phyloP scores from a whole-genome alignment of 148 eudicot genomes.

The Chenopodium suecicum region DNA sequence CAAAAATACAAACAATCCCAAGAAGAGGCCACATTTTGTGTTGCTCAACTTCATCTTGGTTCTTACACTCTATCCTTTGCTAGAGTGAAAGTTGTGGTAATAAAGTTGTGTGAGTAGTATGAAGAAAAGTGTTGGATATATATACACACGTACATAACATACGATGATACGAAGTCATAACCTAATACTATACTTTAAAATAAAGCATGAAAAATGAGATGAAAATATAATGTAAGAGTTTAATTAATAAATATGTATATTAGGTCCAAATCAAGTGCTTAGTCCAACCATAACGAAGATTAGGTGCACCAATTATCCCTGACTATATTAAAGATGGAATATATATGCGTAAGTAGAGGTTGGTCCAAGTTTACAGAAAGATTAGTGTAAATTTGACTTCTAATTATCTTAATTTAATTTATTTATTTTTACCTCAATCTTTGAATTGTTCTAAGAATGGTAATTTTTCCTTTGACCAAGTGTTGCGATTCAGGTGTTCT shows the following conservation, averaged over 20 bases:
- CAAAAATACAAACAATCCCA: conserved; percentile 32
- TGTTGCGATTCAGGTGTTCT: background rate
- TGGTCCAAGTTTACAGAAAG: background rate
- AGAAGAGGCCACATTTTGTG: conserved; percentile 23
- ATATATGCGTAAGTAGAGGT: conserved; percentile 14
- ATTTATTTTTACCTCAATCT: background rate
- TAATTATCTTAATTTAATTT: background rate
- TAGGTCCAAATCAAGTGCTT: conserved; percentile 35
- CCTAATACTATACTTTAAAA: background rate
- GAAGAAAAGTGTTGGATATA: conserved; percentile 7
- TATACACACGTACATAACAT: conserved; percentile 16
- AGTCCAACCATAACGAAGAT: conserved; percentile 34
- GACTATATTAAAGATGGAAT: background rate
- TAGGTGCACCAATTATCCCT: conserved; percentile 48
- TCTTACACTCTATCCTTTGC: background rate
- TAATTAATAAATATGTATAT: conserved; percentile 10
- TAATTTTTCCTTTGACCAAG: background rate
- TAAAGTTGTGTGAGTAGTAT: background rate
- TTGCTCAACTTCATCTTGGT: conserved; percentile 19
- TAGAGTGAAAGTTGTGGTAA: background rate
- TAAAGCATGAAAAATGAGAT: conserved; percentile 3
- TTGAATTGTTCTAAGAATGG: background rate
- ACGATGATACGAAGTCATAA: background rate
- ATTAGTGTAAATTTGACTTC: background rate
- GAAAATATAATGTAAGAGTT: background rate